phyloP scores from a whole-genome alignment of 768 basidiomycete species.

The Termitomyces sp. region DNA sequence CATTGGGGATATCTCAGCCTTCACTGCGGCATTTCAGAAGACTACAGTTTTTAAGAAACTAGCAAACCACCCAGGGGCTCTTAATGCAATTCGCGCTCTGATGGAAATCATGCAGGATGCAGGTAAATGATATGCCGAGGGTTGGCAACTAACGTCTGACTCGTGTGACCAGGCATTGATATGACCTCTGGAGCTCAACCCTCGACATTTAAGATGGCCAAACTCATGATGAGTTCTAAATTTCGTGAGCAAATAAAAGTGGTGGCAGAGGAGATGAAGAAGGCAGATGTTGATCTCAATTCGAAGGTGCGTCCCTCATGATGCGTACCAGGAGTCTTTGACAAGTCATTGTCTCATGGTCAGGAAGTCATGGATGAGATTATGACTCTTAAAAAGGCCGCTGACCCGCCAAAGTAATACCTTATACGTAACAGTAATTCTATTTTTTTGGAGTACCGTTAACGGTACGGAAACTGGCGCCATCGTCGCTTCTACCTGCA shows the following conservation, averaged over 20 bases:
- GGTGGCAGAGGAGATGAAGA: slow-evolving; percentile 49
- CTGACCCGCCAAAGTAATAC: slow-evolving; percentile 18
- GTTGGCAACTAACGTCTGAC: neutral
- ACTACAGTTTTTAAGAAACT: slow-evolving; percentile 49
- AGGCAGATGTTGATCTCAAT: slow-evolving; percentile 58
- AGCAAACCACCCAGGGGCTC: slow-evolving; percentile 46
- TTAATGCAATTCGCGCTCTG: slow-evolving; percentile 47
- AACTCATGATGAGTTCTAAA: slow-evolving; percentile 49
- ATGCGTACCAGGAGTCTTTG: neutral
- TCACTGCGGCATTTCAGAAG: slow-evolving; percentile 42
- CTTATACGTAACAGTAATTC: slow-evolving; percentile 3
- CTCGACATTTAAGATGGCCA: slow-evolving; percentile 52
- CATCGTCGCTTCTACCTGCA: no score
- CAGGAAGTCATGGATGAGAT: slow-evolving; percentile 52
- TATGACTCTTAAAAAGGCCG: slow-evolving; percentile 27
- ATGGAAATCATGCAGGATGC: slow-evolving; percentile 44
- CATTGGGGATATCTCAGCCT: slow-evolving; percentile 29
- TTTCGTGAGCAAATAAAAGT: slow-evolving; percentile 48
- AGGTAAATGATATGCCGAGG: slow-evolving; percentile 30
- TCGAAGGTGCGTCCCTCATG: slow-evolving; percentile 44
- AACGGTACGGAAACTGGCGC: no score
- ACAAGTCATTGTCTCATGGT: neutral
- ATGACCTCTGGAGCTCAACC: slow-evolving; percentile 40
- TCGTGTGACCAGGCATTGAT: slow-evolving; percentile 46
- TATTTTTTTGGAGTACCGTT: no score